These are phyloP conservation scores for Globisporangium heterothallicum DNA, from an alignment of 352 stramenopile species.

Conservation along the genomic window DNA sequence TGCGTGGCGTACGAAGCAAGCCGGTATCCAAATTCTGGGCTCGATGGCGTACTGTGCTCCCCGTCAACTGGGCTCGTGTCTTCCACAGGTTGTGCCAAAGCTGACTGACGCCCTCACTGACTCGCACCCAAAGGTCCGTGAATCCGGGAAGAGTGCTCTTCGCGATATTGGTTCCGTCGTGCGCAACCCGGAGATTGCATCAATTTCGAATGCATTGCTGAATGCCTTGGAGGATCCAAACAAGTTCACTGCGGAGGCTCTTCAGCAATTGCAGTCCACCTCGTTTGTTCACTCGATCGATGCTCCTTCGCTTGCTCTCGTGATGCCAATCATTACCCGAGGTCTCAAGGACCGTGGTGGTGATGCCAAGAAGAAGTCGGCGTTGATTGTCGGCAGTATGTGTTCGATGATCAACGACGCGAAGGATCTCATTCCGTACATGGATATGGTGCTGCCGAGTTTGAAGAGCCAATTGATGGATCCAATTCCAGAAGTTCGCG, in stretches of 20 bases:
- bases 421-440: conserved; percentile 97
- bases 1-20: conserved; percentile 98
- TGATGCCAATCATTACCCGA: conserved; percentile 98
- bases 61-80: conserved; percentile 96
- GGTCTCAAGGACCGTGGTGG: conserved; percentile 96
- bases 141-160: conserved; percentile 93
- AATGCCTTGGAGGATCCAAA: conserved; percentile 95
- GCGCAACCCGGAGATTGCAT: conserved; percentile 98
- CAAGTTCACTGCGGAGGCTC: conserved; percentile 87
- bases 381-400: conserved; percentile 99
- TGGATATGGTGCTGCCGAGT: conserved; percentile 95
- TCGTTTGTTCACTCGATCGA: conserved; percentile 99
- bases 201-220: conserved; percentile 91
- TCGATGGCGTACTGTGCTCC: conserved; percentile 97
- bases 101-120: conserved; percentile 96
- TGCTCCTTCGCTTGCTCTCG: conserved; percentile 97
- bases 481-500: conserved; percentile 93
- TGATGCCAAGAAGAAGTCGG: conserved; percentile 98
- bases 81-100: conserved; percentile 98
- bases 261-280: conserved; percentile 97
- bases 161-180: conserved; percentile 98
- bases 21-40: conserved; percentile 96
- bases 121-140: conserved; percentile 98
- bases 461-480: conserved; percentile 93
- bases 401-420: conserved; percentile 98